Evolutionary conservation across 768 basidiomycete genomes (phyloP), one percentile per base, ranked within the genome.

Genomic region (Russula dissimulans): DNA sequence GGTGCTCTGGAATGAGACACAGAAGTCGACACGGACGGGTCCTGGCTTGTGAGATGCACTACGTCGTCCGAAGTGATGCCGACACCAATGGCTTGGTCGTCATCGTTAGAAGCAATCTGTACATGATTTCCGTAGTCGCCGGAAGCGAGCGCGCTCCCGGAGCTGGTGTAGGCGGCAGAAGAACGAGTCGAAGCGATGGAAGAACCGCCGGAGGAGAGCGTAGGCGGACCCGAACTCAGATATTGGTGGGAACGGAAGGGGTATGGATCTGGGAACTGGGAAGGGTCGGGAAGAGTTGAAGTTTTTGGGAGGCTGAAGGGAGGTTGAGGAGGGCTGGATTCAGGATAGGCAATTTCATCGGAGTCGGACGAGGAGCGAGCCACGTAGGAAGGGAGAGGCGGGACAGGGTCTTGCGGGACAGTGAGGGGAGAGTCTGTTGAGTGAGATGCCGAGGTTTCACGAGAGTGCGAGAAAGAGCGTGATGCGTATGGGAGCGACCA

Each of bases 81-180:
- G 44, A 85, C 75, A 46, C 78, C 78, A 34, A 79, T 70, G 51
- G 75, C 70, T 45, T 82, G 80, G 12, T 87, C 84, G 61, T 86
- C 78, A 41, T 74, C 79, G 18, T 75, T 78, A 5, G 84, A 80
- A 34, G 76, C 85, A 66, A 89, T 83, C 59, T 81, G 85, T 46
- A 88, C 78, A 70, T 84, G 81, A 22, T 54, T 64, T 5, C 78
- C 77, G 56, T 79, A 83, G 71, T 90, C 88, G 42, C 77, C 77
- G 44, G 82, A 81, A 29, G 78, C 74, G 46, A 81, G 70, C 18
- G 80, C 78, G 71, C 85, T 86, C 56, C 84, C 85, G 18, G 83
- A 82, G 71, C 79, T 85, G 26, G 87, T 86, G 69, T 89, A 89
- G 5, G 88, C 87, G 3, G 88, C 87, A 4, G 87, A 87, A 8